Evolutionary conservation across 164 flowering plant genomes (phyloP), one percentile per base, ranked within the genome.

Genomic region (Litsea cubeba): DNA sequence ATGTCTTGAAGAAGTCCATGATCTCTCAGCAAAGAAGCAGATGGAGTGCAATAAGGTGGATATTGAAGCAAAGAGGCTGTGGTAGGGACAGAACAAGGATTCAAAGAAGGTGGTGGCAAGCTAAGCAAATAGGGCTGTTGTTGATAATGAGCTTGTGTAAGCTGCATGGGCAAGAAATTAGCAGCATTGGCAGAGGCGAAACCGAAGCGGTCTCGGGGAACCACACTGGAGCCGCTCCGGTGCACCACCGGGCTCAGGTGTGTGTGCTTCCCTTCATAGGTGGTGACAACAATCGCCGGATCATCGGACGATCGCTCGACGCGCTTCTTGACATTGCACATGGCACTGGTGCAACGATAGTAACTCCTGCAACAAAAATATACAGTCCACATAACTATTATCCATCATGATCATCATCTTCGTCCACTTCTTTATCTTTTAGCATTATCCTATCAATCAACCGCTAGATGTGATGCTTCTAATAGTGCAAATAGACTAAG

Each of bases 201-300:
- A 15, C 77, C 28, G 24, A 74, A 64, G 1, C 65, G 67, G 23
- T 62, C 26, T 8, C 30, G n/a, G 25, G 17, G 17, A 5, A 68
- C 71, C 11, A 65, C 12, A 11, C 65, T 83, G 2, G 76, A 81
- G 11, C 87, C 50, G 79, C 78, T 76, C 25, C 89, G 88, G 15
- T 92, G 88, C 0, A 90, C 85, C 74, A 77, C 87, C 2, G 98
- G 95, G 69, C 86, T 79, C 5, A 79, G 85, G 69, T 94, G 98
- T 1, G 88, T 87, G 84, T 94, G 98, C 65, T 87, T 88, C 5
- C 98, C 97, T 83, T 94, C 98, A 68, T 94, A 94, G 8, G 96
- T 94, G 0, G 97, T 94, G 0, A 94, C 87, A 3, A 94, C 98
- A 2, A 82, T 83, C 0, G 96, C 17, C 0, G 92, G 87, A 79